A percentile compares a stretch with the other conserved stretches of the same genome.
Conservation (phyloP, 2,329 filamentous ascomycete species). For the Proliferodiscus dingleyae region DNA sequence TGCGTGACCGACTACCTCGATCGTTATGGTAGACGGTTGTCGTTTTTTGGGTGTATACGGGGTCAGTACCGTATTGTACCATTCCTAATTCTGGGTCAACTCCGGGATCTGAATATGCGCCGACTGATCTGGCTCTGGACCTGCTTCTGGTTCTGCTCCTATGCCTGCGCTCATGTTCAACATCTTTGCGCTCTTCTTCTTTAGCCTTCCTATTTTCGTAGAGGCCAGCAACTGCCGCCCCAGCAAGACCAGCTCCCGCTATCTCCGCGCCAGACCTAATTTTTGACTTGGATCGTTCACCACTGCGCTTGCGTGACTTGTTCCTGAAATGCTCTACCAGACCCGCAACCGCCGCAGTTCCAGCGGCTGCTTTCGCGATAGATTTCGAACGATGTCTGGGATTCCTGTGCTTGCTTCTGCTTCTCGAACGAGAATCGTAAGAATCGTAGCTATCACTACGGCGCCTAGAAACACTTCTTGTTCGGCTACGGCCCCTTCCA, state of each 20-base stretch:
- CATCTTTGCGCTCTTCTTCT: conserved; percentile 42
- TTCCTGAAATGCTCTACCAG: conserved; percentile 53
- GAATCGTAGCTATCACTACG: conserved; percentile 35
- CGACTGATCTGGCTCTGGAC: conserved; percentile 47
- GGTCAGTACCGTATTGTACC: conserved; percentile 61
- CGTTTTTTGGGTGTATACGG: conserved; percentile 41
- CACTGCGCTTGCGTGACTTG: conserved; percentile 45
- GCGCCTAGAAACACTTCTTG: conserved; percentile 39
- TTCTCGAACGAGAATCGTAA: conserved; percentile 35
- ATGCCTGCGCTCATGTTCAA: conserved; percentile 31
- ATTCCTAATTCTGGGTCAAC: conserved; percentile 63
- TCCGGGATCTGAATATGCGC: conserved; percentile 43
- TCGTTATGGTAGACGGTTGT: conserved; percentile 28
- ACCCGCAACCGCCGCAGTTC: conserved; percentile 52
- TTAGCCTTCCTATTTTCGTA: conserved; percentile 58
- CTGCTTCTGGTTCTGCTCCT: conserved; percentile 27
- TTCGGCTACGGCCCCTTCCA: conserved; percentile 47
- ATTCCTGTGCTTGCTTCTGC: conserved; percentile 43
- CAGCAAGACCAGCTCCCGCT: conserved; percentile 54
- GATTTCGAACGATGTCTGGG: conserved; percentile 39
- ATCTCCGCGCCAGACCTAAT: conserved; percentile 52
- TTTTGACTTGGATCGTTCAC: conserved; percentile 37
- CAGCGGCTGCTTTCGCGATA: conserved; percentile 38
- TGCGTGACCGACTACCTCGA: conserved; percentile 20
- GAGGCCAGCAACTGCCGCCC: conserved; percentile 55